Evolutionary conservation across 768 basidiomycete species (phyloP).

Genomic region (Auricularia cornea): DNA sequence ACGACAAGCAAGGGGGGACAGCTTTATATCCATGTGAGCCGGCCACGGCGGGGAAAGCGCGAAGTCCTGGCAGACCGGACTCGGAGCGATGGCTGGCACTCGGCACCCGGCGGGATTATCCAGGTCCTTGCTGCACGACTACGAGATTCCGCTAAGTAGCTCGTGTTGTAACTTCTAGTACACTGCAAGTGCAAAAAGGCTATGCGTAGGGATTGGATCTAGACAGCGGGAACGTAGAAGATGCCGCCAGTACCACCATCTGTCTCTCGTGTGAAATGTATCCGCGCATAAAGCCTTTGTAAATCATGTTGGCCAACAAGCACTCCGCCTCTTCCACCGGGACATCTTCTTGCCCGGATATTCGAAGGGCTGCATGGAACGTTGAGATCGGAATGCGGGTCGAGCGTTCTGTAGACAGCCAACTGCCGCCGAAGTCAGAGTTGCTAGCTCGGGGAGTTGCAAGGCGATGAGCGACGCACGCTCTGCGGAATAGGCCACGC

Average conservation of each 20-base stretch:
- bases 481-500: slow-evolving; percentile 68
- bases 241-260: slow-evolving; percentile 81
- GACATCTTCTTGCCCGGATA: slow-evolving; percentile 64
- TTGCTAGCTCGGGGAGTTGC: neutral
- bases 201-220: slow-evolving; percentile 42
- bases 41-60: neutral
- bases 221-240: slow-evolving; percentile 75
- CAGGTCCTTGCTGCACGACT: neutral
- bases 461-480: slow-evolving; percentile 37
- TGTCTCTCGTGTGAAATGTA: slow-evolving; percentile 96
- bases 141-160: too few species aligned
- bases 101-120: neutral
- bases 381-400: slow-evolving; percentile 73
- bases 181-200: neutral
- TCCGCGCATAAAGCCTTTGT: slow-evolving; percentile 84
- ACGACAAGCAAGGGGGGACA: neutral
- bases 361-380: slow-evolving; percentile 67
- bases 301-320: slow-evolving; percentile 91
- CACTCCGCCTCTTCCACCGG: slow-evolving; percentile 83
- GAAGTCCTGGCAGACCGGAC: neutral
- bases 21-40: neutral
- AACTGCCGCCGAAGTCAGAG: slow-evolving; percentile 36
- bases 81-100: neutral
- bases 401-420: slow-evolving; percentile 65
- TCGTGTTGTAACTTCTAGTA: too few species aligned